These are phyloP conservation scores for Tremellales sp. DNA, from an alignment of 1,284 basidiomycete species.

Conservation along the genomic window DNA sequence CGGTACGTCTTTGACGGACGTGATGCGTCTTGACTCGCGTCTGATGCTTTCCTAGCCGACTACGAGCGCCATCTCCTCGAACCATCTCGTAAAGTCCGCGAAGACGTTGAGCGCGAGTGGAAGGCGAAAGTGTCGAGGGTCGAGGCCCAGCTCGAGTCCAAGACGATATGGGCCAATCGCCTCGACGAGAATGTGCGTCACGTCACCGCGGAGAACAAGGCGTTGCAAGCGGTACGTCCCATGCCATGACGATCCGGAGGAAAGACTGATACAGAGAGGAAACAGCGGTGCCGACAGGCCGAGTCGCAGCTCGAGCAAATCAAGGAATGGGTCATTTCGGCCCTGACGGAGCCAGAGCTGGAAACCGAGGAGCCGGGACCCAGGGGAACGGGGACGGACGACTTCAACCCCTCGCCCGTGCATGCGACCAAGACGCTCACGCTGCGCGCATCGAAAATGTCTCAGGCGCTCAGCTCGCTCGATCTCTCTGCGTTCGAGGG, in stretches of 20 bases:
- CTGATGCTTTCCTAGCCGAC: conserved; percentile 25
- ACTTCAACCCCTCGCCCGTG: conserved; percentile 1
- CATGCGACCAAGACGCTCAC: conserved; percentile 21
- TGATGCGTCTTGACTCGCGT: no score
- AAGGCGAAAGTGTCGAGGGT: conserved; percentile 59
- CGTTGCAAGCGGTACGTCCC: conserved; percentile 25
- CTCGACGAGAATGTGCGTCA: conserved; percentile 42
- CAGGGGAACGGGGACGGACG: conserved; percentile 5
- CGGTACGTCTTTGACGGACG: conserved; percentile 39
- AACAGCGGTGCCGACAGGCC: conserved; percentile 33
- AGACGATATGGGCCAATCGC: conserved; percentile 42
- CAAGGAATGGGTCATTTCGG: conserved; percentile 39
- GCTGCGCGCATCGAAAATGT: conserved; percentile 27
- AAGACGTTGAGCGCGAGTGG: conserved; percentile 80
- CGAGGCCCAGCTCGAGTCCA: conserved; percentile 54
- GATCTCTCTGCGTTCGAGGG: conserved; percentile 29
- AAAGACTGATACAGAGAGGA: background rate
- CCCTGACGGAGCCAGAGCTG: conserved; percentile 14
- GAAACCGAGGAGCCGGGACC: background rate
- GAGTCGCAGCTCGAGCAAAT: conserved; percentile 41
- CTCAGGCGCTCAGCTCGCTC: conserved; percentile 28
- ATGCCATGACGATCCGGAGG: background rate
- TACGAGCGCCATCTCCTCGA: conserved; percentile 58
- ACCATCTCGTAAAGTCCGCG: conserved; percentile 64
- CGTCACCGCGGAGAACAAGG: conserved; percentile 34